Conservation (phyloP, 2,329 filamentous ascomycete species). For the Colletotrichum destructivum region DNA sequence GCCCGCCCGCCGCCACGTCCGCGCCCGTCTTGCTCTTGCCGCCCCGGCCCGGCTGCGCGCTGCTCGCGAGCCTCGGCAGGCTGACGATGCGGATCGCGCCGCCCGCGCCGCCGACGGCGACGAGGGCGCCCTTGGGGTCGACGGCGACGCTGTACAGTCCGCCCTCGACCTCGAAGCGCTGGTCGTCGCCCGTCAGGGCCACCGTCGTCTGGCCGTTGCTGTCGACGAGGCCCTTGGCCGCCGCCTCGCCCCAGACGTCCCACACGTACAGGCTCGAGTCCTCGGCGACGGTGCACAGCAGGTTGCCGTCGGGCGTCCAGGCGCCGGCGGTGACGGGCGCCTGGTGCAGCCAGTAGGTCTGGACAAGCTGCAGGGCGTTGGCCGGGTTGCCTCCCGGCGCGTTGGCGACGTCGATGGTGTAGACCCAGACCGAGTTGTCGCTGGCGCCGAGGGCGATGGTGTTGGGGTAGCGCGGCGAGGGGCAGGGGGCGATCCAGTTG, state of each 20-base stretch:
- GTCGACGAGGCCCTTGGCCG: constrained; percentile 66
- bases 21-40: constrained; percentile 52
- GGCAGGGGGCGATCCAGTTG: constrained; percentile 89
- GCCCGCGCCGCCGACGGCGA: constrained; percentile 89
- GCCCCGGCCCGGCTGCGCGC: constrained; percentile 45
- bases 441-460: constrained; percentile 88
- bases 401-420: constrained; percentile 79
- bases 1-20: constrained; percentile 61
- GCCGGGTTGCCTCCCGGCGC: constrained; percentile 64
- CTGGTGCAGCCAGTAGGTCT: constrained; percentile 94
- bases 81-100: constrained; percentile 89
- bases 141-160: constrained; percentile 91
- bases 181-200: constrained; percentile 83
- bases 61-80: constrained; percentile 74
- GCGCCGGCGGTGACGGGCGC: constrained; percentile 88
- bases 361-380: constrained; percentile 79
- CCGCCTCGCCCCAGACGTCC: constrained; percentile 88
- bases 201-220: constrained; percentile 78
- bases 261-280: constrained; percentile 92
- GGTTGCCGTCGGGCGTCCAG: constrained; percentile 89
- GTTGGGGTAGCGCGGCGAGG: constrained; percentile 80
- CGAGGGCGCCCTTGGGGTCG: constrained; percentile 83
- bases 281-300: constrained; percentile 91
- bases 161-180: constrained; percentile 92
- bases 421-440: constrained; percentile 96